Evolutionary conservation across 306 rosid genomes (phyloP).

Genomic region (Pyrus bretschneideri): DNA sequence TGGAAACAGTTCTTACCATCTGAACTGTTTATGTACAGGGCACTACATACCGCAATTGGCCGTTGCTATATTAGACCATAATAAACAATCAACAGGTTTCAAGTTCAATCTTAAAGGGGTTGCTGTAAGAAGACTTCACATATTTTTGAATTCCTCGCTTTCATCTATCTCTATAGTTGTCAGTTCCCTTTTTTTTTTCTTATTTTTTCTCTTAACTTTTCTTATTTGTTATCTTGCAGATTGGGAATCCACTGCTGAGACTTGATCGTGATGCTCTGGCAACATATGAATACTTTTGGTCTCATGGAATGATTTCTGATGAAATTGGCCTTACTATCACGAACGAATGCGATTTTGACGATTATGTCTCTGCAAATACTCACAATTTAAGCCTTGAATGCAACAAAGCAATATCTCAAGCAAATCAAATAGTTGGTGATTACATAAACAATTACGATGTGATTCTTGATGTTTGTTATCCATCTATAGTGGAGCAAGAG

Average conservation of each 20-base stretch:
- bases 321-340: slow-evolving; percentile 59
- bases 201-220: neutral
- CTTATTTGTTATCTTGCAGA: slow-evolving; percentile 11
- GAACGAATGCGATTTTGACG: slow-evolving; percentile 64
- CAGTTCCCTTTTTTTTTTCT: neutral
- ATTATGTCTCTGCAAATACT: slow-evolving; percentile 30
- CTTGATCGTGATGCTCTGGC: slow-evolving; percentile 63
- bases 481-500: no score
- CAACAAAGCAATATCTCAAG: slow-evolving; percentile 36
- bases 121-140: slow-evolving; percentile 48
- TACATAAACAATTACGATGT: slow-evolving; percentile 70
- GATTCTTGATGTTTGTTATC: slow-evolving; percentile 13
- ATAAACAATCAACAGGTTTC: slow-evolving; percentile 53
- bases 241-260: slow-evolving; percentile 77
- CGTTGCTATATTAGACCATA: slow-evolving; percentile 38
- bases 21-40: slow-evolving; percentile 31
- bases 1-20: neutral
- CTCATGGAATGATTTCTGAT: slow-evolving; percentile 92
- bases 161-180: neutral
- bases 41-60: slow-evolving; percentile 84
- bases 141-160: neutral
- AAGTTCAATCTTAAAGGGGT: slow-evolving; percentile 49
- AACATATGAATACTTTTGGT: slow-evolving; percentile 77
- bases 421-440: slow-evolving; percentile 44
- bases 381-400: slow-evolving; percentile 56